Conservation (phyloP, 352 stramenopile genomes). For the Plasmopara viticola region DNA sequence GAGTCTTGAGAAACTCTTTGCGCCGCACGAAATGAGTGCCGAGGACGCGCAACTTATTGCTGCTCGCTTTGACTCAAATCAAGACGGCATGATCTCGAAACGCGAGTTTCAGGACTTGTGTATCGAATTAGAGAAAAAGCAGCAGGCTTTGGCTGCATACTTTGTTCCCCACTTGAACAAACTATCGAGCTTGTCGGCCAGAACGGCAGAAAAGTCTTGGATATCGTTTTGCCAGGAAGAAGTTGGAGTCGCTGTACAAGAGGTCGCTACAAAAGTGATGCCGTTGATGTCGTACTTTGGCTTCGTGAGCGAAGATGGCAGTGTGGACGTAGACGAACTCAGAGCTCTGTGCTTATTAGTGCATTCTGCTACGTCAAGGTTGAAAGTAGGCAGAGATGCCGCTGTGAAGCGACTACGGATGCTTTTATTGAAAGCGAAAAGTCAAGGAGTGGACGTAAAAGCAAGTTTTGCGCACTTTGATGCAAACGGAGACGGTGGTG, state of each 20-base stretch:
- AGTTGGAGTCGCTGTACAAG: constrained; percentile 20
- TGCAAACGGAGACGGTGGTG: constrained; percentile 43
- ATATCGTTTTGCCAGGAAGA: constrained; percentile 25
- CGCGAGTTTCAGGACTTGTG: constrained; percentile 60
- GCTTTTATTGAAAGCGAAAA: constrained; percentile 29
- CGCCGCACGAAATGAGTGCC: constrained; percentile 24
- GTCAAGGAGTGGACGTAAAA: constrained; percentile 37
- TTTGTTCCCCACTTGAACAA: constrained; percentile 24
- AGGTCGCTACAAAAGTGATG: constrained; percentile 15
- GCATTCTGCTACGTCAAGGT: not conserved
- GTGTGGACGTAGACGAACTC: constrained; percentile 27
- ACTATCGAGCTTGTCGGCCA: constrained; percentile 7
- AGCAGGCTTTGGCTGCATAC: constrained; percentile 19
- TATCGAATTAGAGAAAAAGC: constrained; percentile 29
- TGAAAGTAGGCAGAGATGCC: constrained; percentile 2
- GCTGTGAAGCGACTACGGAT: constrained; percentile 14
- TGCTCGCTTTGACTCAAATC: constrained; percentile 46
- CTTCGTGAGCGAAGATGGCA: constrained; percentile 18
- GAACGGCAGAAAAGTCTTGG: constrained; percentile 27
- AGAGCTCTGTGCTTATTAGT: constrained; percentile 18
- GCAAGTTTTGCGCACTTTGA: constrained; percentile 69
- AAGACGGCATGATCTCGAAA: constrained; percentile 49
- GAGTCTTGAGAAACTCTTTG: constrained; percentile 47
- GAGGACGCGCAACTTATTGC: constrained; percentile 38
- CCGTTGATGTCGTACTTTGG: constrained; percentile 26